A percentile compares a stretch with the other conserved stretches of the same genome.
Conservation (phyloP, 148 eudicot genomes). For the Arctostaphylos glauca region DNA sequence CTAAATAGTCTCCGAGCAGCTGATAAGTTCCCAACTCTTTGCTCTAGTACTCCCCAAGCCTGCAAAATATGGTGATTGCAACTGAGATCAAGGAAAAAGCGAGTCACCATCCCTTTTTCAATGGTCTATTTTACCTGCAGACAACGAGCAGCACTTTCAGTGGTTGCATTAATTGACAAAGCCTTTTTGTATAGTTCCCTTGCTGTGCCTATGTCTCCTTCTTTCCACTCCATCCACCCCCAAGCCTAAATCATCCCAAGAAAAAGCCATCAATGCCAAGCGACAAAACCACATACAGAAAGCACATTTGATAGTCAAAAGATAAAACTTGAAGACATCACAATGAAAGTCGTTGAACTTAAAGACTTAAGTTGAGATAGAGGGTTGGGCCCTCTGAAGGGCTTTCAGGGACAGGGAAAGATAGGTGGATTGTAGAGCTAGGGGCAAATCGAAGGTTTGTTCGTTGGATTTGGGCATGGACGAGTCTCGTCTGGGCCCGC, state of each 20-base stretch:
- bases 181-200: slow-evolving; percentile 79
- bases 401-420: too few relatives aligned
- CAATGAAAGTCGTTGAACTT: too few relatives aligned
- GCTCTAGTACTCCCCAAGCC: slow-evolving; percentile 99
- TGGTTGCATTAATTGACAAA: slow-evolving; percentile 60
- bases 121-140: slow-evolving; percentile 57
- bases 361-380: too few relatives aligned
- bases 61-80: slow-evolving; percentile 22
- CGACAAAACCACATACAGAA: not conserved
- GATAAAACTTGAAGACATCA: not conserved
- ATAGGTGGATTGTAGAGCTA: too few relatives aligned
- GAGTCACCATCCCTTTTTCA: not conserved
- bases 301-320: not conserved
- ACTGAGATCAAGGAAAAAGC: not conserved
- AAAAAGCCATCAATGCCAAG: slow-evolving; percentile 2
- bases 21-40: slow-evolving; percentile 82
- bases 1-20: slow-evolving; percentile 89
- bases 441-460: too few relatives aligned
- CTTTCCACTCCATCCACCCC: slow-evolving; percentile 99
- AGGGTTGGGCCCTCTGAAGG: too few relatives aligned
- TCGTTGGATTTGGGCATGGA: too few relatives aligned
- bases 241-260: slow-evolving; percentile 59
- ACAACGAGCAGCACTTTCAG: slow-evolving; percentile 94
- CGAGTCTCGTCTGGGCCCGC: too few relatives aligned
- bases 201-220: slow-evolving; percentile 78